Evolutionary conservation across 345 rosid species (phyloP).

Genomic region (Boechera retrofracta): DNA sequence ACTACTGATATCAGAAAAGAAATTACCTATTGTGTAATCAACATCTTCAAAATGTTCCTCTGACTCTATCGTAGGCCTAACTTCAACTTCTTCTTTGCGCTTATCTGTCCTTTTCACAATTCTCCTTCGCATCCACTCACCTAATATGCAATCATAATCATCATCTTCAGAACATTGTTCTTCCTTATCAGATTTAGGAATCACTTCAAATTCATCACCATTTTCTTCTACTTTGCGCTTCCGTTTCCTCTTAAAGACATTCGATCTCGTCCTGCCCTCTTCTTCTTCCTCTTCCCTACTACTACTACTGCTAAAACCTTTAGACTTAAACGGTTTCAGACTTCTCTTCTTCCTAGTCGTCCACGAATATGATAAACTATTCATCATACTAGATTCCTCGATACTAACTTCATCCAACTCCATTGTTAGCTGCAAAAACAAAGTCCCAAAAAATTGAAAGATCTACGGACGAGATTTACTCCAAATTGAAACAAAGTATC

Average conservation of each 20-base stretch:
- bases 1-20: neutral
- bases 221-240: neutral
- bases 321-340: neutral
- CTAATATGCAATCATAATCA: slow-evolving; percentile 10
- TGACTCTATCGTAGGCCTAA: neutral
- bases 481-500: neutral
- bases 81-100: neutral
- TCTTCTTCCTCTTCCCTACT: neutral
- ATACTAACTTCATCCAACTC: neutral
- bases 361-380: slow-evolving; percentile 10
- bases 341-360: slow-evolving; percentile 36
- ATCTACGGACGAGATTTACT: neutral
- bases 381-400: neutral
- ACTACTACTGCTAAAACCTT: neutral
- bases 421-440: slow-evolving; percentile 18
- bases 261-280: neutral
- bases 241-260: neutral
- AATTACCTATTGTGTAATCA: neutral
- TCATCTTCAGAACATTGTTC: neutral
- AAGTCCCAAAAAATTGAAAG: neutral
- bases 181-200: neutral
- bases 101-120: neutral
- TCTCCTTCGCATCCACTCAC: neutral
- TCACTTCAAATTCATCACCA: neutral
- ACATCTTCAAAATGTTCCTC: neutral